Evolutionary conservation across 2,329 filamentous ascomycete species (phyloP).

Genomic region (Colletotrichum lupini): DNA sequence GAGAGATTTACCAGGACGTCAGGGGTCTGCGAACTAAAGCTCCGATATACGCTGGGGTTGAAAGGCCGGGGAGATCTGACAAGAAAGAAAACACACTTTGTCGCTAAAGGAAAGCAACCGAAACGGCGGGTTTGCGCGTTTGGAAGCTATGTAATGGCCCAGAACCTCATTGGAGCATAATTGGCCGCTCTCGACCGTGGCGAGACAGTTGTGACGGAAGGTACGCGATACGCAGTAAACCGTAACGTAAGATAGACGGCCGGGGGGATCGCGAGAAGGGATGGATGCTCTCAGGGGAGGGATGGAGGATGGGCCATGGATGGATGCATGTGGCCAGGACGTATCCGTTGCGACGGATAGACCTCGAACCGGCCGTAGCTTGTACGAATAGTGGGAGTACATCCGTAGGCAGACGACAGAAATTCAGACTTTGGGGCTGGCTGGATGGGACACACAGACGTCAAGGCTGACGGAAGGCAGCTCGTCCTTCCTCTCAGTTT

Average conservation of each 20-base stretch:
- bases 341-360: conserved; percentile 3
- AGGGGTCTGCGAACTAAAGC: not conserved
- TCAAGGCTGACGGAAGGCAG: conserved; percentile 32
- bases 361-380: not conserved
- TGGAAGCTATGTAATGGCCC: not conserved
- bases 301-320: not conserved
- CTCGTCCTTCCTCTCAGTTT: not conserved
- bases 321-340: conserved; percentile 8
- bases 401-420: not conserved
- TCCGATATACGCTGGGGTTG: not conserved
- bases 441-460: conserved; percentile 25
- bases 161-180: conserved; percentile 23
- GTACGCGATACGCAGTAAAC: conserved; percentile 19
- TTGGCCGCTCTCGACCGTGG: conserved; percentile 21
- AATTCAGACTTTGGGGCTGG: not conserved
- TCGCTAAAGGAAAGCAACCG: not conserved
- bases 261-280: not conserved
- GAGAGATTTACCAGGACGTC: not conserved
- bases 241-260: conserved; percentile 16
- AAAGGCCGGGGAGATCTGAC: not conserved
- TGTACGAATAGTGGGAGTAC: not conserved
- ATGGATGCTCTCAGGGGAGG: not conserved
- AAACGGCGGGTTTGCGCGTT: conserved; percentile 15
- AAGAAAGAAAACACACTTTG: not conserved
- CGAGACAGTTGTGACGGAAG: conserved; percentile 22